Conservation (phyloP, 805 yeast species). For the Candida patagonica region DNA sequence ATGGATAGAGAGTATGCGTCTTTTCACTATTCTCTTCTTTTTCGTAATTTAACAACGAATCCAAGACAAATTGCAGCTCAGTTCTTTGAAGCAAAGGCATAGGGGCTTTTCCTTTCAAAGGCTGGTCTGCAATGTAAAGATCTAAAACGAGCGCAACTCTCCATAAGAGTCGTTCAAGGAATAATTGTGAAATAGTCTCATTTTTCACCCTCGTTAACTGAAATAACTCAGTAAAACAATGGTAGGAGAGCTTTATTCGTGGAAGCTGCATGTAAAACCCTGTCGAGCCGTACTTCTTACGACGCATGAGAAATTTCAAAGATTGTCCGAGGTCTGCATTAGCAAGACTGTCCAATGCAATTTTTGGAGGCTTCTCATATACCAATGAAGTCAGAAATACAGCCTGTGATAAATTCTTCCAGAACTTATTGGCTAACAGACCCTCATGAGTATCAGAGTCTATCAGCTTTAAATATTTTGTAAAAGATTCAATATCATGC, state of each 20-base stretch:
- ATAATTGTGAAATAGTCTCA: constrained; percentile 19
- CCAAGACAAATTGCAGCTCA: constrained; percentile 40
- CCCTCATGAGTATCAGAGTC: not conserved
- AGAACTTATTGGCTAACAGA: constrained; percentile 19
- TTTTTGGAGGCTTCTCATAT: constrained; percentile 29
- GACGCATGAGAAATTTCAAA: constrained; percentile 36
- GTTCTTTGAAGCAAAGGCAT: constrained; percentile 52
- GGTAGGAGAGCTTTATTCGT: constrained; percentile 41
- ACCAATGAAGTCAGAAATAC: constrained; percentile 51
- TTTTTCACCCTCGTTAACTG: constrained; percentile 27
- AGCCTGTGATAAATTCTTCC: constrained; percentile 37
- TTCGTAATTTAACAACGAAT: constrained; percentile 8
- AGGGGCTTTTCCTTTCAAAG: constrained; percentile 53
- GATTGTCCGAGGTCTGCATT: constrained; percentile 21
- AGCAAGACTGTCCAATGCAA: constrained; percentile 21
- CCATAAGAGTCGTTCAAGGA: constrained; percentile 42
- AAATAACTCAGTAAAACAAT: constrained; percentile 49
- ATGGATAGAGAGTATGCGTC: constrained; percentile 5
- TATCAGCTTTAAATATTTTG: constrained; percentile 24
- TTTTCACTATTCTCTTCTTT: not conserved
- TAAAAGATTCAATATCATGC: constrained; percentile 39
- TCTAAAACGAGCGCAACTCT: constrained; percentile 54
- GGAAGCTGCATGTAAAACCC: constrained; percentile 36
- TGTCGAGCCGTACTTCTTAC: constrained; percentile 56
- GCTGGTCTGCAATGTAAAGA: constrained; percentile 54